Percentiles rank a stretch among this genome's conserved stretches.
Evolutionary conservation across 2,329 filamentous ascomycete species (phyloP).

Genomic region (Chaetoscypha palmicola): DNA sequence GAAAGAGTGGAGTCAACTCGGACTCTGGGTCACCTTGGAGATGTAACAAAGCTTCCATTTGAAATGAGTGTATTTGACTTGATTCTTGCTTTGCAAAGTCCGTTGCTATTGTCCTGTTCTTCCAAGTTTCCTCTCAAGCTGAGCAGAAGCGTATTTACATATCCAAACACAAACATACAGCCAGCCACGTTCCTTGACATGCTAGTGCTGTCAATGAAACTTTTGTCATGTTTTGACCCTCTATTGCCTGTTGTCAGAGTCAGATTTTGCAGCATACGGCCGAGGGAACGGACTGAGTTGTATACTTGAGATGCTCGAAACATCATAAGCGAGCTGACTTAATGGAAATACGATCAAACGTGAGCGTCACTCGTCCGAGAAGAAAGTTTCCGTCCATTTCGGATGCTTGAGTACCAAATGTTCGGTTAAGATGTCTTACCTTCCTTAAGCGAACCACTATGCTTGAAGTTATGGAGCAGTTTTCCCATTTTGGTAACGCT

Average conservation of each 20-base stretch:
- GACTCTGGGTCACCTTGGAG: conserved; percentile 2
- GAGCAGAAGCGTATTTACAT: conserved; percentile 2
- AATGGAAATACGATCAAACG: background rate
- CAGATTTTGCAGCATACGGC: background rate
- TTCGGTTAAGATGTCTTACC: background rate
- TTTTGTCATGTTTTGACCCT: background rate
- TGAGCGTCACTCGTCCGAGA: background rate
- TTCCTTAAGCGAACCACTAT: background rate
- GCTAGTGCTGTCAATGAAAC: background rate
- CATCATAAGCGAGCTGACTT: background rate
- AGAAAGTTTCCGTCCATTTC: background rate
- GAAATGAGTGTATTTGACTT: too few relatives aligned
- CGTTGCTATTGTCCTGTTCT: background rate
- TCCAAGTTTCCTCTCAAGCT: conserved; percentile 1
- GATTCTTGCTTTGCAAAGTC: background rate
- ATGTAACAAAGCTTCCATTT: conserved; percentile 3
- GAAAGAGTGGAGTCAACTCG: background rate
- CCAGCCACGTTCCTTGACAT: background rate
- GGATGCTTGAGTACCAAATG: background rate
- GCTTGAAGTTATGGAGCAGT: background rate
- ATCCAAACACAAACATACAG: background rate
- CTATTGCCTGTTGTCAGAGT: background rate
- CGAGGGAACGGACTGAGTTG: background rate
- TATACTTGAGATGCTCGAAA: background rate
- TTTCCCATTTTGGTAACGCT: background rate